Percentiles rank a stretch among this genome's conserved stretches.
These are phyloP conservation scores for Protoeuglena noctilucae DNA, from an alignment of 139 green algal genomes.

Conservation along the genomic window DNA sequence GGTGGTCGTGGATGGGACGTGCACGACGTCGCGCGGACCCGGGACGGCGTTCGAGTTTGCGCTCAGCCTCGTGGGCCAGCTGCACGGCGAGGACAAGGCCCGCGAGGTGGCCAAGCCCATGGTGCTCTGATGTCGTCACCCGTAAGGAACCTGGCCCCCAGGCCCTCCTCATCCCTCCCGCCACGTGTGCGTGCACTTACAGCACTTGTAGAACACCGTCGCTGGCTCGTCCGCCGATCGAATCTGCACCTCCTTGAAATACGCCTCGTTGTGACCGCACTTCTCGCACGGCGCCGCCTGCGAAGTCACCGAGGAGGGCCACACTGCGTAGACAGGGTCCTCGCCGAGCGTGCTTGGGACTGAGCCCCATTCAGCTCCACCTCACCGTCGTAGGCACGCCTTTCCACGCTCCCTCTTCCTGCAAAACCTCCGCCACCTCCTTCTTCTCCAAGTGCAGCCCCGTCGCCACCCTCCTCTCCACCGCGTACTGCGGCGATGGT, in stretches of 20 bases:
- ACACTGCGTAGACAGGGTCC: too few species aligned
- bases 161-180: constrained; percentile 45
- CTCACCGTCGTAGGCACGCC: too few species aligned
- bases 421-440: too few species aligned
- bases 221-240: constrained; percentile 84
- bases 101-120: constrained; percentile 76
- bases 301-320: neutral
- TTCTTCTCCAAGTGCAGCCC: too few species aligned
- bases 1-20: constrained; percentile 70
- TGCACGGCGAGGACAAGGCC: constrained; percentile 72
- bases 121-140: too few species aligned
- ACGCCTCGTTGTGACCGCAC: constrained; percentile 60
- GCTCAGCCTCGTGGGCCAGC: constrained; percentile 64
- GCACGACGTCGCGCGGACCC: constrained; percentile 71
- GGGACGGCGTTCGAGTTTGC: constrained; percentile 91
- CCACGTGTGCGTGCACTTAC: constrained; percentile 52
- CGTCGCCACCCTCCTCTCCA: too few species aligned
- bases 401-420: too few species aligned
- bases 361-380: too few species aligned
- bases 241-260: constrained; percentile 87
- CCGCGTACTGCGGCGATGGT: too few species aligned
- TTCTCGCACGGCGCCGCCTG: constrained; percentile 47
- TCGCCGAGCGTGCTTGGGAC: too few species aligned
- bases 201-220: constrained; percentile 79
- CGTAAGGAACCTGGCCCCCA: too few species aligned